Evolutionary conservation across 106 monocot genomes (phyloP), one percentile per base, ranked within the genome.

Genomic region (Acanthochlamys bracteata): DNA sequence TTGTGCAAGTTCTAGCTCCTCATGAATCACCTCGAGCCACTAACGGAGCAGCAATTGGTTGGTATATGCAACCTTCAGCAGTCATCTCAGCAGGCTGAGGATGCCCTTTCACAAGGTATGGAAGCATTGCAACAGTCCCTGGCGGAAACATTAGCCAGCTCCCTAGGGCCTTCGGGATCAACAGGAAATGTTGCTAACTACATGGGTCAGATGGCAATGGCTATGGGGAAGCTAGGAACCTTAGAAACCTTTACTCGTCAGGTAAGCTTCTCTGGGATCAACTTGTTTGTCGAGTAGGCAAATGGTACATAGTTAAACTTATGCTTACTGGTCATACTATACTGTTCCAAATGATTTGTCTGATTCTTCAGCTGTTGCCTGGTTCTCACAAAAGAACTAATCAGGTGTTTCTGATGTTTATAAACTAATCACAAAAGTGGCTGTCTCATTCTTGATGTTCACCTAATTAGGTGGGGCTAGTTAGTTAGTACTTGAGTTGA

Each of bases 151-250:
- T 54, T 94, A 56, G 93, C 89, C 23, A 86, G 86, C 7, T 89
- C 89, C 25, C 86, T 93, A 42, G 79, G 79, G 2, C 72, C 93
- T 19, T 70, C 93, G 4, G 86, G 93, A 15, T 83, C 86, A 63
- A 79, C 93, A 25, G 93, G 89, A 17, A 86, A 86, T 49, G 93
- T 94, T 10, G 93, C 93, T 42, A 94, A 89, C 66, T 94, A 89
- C 70, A 93, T 93, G 93, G 93, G 93, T 11, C 93, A 93, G 77
- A 93, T 93, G 93, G 93, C 93, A 63, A 86, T 94, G 93, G 93
- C 93, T 25, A 94, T 94, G 93, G 93, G 93, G 13, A 89, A 94
- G 76, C 79, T 94, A 24, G 93, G 93, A 13, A 89, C 89, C 24
- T 81, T 94, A 17, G 93, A 94, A 51, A 94, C 73, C 57, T 94